Evolutionary conservation across 2,329 filamentous ascomycete genomes (phyloP), one percentile per base, ranked within the genome.

Genomic region (Aschersonia sp.): DNA sequence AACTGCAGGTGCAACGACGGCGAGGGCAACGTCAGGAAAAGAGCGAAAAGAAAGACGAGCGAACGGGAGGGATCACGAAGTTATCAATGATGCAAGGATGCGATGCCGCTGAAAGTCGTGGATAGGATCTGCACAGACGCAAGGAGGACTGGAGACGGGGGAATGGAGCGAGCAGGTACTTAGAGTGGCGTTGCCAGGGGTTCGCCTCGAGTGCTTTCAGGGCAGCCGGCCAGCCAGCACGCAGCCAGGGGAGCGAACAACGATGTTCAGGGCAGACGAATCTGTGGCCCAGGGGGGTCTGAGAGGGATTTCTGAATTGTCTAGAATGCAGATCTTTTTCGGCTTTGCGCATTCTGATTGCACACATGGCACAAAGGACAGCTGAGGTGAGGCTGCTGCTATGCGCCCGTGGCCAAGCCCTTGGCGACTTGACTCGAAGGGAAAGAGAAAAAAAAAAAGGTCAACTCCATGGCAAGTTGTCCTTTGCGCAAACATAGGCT

Each of bases 171-270:
- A 37, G 33, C 46, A 12, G 33, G 32, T 12, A 45, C 8, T 44
- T 33, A 5, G 33, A 12, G 45, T 41, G 48, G 48, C 48, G 48
- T 49, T 49, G 45, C 43, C 48, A 49, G 48, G 48, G 48, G 45
- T 49, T 44, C 42, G 35, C 29, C 6, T 32, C 31, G 9, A 14
- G 10, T n/a, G 33, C 12, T 8, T 37, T 37, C 33, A 37, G 33
- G 33, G 33, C 33, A 37, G 33, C 33, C 33, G 8, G 33, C 33
- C 33, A 37, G 33, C 33, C 8, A 37, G 33, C 33, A 22, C 22
- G 3, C 22, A 22, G 22, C 22, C 22, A 22, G 22, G 22, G 22
- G 22, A 22, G 22, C 22, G 22, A 22, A 22, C 22, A 22, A 22
- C 22, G 22, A 22, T 22, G 22, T 22, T 22, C 22, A 22, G 22